These are phyloP conservation scores for Penicillium sp. DNA, from an alignment of 2,329 filamentous ascomycete genomes.

Conservation along the genomic window DNA sequence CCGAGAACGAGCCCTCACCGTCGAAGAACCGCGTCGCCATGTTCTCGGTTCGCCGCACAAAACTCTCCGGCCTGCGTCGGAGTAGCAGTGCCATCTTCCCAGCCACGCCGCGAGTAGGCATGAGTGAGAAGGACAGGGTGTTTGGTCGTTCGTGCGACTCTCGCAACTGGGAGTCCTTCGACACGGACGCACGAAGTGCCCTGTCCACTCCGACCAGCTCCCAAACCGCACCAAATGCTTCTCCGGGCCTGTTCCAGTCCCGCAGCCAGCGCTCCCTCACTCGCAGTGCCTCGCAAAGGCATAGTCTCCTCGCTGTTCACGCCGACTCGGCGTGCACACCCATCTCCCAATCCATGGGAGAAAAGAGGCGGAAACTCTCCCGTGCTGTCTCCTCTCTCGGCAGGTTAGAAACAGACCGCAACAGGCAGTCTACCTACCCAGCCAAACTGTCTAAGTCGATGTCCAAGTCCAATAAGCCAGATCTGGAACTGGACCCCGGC, in stretches of 20 bases:
- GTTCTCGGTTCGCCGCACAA: conserved; percentile 48
- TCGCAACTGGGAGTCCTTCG: conserved; percentile 86
- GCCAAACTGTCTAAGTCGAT: conserved; percentile 27
- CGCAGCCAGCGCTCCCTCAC: conserved; percentile 56
- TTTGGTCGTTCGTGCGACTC: conserved; percentile 81
- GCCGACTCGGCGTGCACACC: conserved; percentile 49
- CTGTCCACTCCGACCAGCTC: conserved; percentile 77
- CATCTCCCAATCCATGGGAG: conserved; percentile 43
- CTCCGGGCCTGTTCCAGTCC: conserved; percentile 76
- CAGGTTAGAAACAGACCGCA: conserved; percentile 54
- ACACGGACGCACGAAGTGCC: conserved; percentile 73
- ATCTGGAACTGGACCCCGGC: conserved; percentile 51
- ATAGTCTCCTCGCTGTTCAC: conserved; percentile 33
- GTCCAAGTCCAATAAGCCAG: conserved; percentile 33
- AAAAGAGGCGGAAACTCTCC: conserved; percentile 62
- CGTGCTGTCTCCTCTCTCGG: conserved; percentile 62
- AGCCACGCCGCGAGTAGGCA: conserved; percentile 58
- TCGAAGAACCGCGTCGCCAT: conserved; percentile 53
- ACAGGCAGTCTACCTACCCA: conserved; percentile 36
- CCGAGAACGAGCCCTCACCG: conserved; percentile 67
- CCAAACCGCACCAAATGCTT: conserved; percentile 62
- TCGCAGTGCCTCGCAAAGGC: conserved; percentile 57
- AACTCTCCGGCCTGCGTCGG: conserved; percentile 59
- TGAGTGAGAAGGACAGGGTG: conserved; percentile 46
- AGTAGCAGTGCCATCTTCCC: conserved; percentile 67